A percentile compares a stretch with the other conserved stretches of the same genome.
These are phyloP conservation scores for Daldinia concentrica DNA, from an alignment of 495 filamentous ascomycete genomes.

Conservation along the genomic window DNA sequence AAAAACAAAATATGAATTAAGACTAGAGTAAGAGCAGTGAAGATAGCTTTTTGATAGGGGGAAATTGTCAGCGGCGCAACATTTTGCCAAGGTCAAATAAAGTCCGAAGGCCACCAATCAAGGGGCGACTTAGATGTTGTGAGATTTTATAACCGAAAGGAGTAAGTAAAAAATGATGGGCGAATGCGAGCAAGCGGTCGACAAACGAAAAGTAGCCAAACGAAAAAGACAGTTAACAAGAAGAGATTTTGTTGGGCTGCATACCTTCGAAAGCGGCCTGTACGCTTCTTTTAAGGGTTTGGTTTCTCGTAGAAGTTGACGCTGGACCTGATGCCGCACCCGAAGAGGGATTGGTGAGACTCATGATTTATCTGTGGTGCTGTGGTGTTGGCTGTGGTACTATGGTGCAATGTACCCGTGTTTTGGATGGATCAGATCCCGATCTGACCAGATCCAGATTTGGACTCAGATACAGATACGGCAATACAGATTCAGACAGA, in stretches of 20 bases:
- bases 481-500: constrained; percentile 5
- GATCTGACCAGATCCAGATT: constrained; percentile 23
- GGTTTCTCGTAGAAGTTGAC: constrained; percentile 55
- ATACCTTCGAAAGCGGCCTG: constrained; percentile 85
- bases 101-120: constrained; percentile 42
- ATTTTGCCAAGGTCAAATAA: constrained; percentile 30
- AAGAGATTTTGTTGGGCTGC: constrained; percentile 18
- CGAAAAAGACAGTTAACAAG: constrained; percentile 18
- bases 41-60: constrained; percentile 7
- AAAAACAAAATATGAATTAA: constrained; percentile 1
- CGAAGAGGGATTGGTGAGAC: constrained; percentile 57
- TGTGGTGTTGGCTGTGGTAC: neutral
- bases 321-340: constrained; percentile 53
- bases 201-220: neutral
- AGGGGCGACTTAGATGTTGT: constrained; percentile 7
- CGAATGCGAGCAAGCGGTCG: neutral
- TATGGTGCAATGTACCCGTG: constrained; percentile 17
- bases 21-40: neutral
- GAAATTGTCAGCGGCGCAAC: constrained; percentile 30
- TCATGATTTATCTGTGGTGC: constrained; percentile 44
- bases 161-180: constrained; percentile 18
- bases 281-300: constrained; percentile 75
- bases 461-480: constrained; percentile 12
- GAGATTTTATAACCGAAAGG: constrained; percentile 24
- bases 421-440: constrained; percentile 16